Conservation (phyloP, 2,329 filamentous ascomycete genomes). For the Rhynchosporium secalis region DNA sequence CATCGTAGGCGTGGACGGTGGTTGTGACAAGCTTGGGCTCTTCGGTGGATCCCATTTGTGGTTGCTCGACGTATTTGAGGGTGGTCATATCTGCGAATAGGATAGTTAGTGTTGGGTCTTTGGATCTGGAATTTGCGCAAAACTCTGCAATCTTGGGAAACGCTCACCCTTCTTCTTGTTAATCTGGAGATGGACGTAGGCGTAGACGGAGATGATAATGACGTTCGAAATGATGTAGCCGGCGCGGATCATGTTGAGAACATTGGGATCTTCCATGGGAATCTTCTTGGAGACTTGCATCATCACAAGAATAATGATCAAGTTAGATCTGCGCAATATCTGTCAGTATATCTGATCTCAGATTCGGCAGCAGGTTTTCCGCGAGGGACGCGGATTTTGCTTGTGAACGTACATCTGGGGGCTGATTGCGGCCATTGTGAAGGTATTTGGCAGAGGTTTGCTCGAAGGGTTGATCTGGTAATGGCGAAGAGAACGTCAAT, state of each 20-base stretch:
- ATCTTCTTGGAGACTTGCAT: slow-evolving; percentile 91
- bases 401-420: slow-evolving; percentile 57
- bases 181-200: slow-evolving; percentile 82
- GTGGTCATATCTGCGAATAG: slow-evolving; percentile 80
- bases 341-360: slow-evolving; percentile 26
- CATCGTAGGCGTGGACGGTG: slow-evolving; percentile 93
- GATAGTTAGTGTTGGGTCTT: neutral
- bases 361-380: neutral
- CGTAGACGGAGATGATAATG: slow-evolving; percentile 80
- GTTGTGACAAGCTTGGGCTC: slow-evolving; percentile 96
- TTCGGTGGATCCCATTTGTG: slow-evolving; percentile 88
- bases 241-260: slow-evolving; percentile 64
- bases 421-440: slow-evolving; percentile 61
- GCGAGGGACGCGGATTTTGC: slow-evolving; percentile 7
- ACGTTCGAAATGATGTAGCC: slow-evolving; percentile 59
- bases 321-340: slow-evolving; percentile 68
- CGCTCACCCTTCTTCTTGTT: slow-evolving; percentile 93
- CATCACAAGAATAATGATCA: slow-evolving; percentile 93
- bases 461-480: neutral
- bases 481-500: slow-evolving; percentile 15
- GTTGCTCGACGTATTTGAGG: slow-evolving; percentile 96
- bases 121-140: neutral
- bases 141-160: neutral
- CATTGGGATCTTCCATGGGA: slow-evolving; percentile 72
- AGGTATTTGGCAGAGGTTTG: slow-evolving; percentile 2